Conservation (phyloP, 371 early-diverging fungal species). For the Mortierella sp. region DNA sequence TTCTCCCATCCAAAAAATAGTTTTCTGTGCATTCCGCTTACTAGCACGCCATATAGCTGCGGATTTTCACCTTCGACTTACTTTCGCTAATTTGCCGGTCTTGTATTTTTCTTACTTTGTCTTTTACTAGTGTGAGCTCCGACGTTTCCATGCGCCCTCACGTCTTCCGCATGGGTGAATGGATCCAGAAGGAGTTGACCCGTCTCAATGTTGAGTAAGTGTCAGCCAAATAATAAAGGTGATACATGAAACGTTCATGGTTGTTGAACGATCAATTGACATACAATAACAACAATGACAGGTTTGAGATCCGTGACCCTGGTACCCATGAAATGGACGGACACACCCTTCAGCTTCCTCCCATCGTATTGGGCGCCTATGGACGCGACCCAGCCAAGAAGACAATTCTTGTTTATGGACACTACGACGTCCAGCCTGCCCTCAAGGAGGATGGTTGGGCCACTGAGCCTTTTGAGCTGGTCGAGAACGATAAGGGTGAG, state of each 20-base stretch:
- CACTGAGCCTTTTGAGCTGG: slow-evolving; percentile 91
- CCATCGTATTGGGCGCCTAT: slow-evolving; percentile 91
- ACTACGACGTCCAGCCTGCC: slow-evolving; percentile 97
- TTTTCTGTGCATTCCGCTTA: neutral
- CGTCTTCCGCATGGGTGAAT: slow-evolving; percentile 94
- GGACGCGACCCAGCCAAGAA: slow-evolving; percentile 93
- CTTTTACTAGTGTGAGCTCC: slow-evolving; percentile 78
- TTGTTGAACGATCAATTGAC: no score
- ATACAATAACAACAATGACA: no score
- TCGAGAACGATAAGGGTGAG: slow-evolving; percentile 85
- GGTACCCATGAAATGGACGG: slow-evolving; percentile 92
- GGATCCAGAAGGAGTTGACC: slow-evolving; percentile 81
- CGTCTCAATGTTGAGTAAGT: slow-evolving; percentile 76
- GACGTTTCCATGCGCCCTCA: slow-evolving; percentile 82
- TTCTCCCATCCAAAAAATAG: no score
- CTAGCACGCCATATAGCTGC: slow-evolving; percentile 1
- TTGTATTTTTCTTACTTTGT: neutral
- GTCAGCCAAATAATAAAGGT: no score
- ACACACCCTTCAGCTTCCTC: slow-evolving; percentile 83
- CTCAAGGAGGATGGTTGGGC: slow-evolving; percentile 96
- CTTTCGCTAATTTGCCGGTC: neutral
- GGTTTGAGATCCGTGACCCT: slow-evolving; percentile 74
- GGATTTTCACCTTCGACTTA: neutral
- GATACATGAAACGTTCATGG: no score
- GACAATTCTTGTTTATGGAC: slow-evolving; percentile 95